These are phyloP conservation scores for Xylaria curta DNA, from an alignment of 495 filamentous ascomycete genomes.

Conservation along the genomic window DNA sequence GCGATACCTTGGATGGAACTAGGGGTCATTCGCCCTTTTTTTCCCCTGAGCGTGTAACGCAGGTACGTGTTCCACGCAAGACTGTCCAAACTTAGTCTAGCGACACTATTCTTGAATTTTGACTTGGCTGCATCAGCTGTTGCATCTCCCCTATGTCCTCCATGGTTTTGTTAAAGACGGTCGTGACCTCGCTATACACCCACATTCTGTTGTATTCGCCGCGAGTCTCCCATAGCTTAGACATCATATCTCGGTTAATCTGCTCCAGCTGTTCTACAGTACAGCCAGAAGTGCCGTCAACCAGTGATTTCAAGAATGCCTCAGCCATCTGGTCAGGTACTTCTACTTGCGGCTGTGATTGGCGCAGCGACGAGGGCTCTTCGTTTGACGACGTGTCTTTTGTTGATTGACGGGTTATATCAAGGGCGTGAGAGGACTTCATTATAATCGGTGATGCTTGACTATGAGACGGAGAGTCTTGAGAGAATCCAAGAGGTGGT, in stretches of 20 bases:
- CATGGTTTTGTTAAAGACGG: conserved; percentile 81
- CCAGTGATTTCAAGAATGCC: conserved; percentile 64
- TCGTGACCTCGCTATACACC: conserved; percentile 65
- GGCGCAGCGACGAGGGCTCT: conserved; percentile 37
- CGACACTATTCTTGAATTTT: conserved; percentile 14
- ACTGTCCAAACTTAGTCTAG: neutral
- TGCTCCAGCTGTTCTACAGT: conserved; percentile 95
- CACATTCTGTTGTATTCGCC: conserved; percentile 79
- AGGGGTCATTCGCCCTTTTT: neutral
- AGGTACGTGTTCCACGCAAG: neutral
- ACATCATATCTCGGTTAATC: conserved; percentile 89
- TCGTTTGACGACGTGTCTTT: conserved; percentile 42
- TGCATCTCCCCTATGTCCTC: conserved; percentile 78
- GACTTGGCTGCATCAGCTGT: conserved; percentile 42
- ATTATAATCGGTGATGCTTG: conserved; percentile 31
- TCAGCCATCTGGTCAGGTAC: conserved; percentile 63
- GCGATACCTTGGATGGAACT: neutral
- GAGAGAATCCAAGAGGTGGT: conserved; percentile 44
- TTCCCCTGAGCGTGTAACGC: neutral
- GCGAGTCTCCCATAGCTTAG: conserved; percentile 78
- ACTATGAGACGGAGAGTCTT: conserved; percentile 35
- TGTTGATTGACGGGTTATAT: conserved; percentile 47
- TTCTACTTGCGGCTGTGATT: conserved; percentile 57
- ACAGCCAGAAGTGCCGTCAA: conserved; percentile 73
- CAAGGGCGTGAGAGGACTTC: conserved; percentile 42